Base-by-base conservation (phyloP, 2,329 filamentous ascomycete genomes). In the Colletotrichum melonis region DNA sequence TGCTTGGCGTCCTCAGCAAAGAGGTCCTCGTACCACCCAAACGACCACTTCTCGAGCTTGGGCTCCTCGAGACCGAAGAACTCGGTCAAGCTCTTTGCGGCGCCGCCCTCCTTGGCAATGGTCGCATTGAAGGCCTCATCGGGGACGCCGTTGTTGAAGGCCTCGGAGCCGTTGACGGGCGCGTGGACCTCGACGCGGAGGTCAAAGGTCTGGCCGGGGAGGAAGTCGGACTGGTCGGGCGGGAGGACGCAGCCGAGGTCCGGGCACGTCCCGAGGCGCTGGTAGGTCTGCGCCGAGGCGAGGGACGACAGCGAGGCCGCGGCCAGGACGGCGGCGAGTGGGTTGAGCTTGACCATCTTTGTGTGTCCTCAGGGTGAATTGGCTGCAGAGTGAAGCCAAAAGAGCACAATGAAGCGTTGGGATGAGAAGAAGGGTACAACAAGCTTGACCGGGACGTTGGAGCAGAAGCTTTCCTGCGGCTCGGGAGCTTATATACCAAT, bases 21-120 rank as follows among this genome's bases (percentile, higher is more conserved):
- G 30, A 95, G 88, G 78, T 97, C 93, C 85, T 96, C 94, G 79
- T 90, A 96, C 93, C 93, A 97, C n/a, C 88, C 88, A 80, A 97
- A 97, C 76, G 91, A 89, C 94, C 94, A 97, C 75, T 87, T 92
- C 86, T 97, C 94, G 19, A 97, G 84, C 80, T 90, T 83, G 24
- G 94, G 92, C 80, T 96, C 93, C 80, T 96, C 93, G 46, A 93
- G 79, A n/a, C 87, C 86, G 84, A 97, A 96, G 84, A 90, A 95
- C 54, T 90, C 84, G 19, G 91, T 86, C 54, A 91, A 90, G 69
- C 87, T 84, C 79, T 89, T 83, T 30, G 88, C 80, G 72, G 84
- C 80, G 63, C 82, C 83, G 56, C 89, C 90, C 68, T 90, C 89
- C 83, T 93, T 95, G 72, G 87, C 85, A 76, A 97, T 92, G 68